Evolutionary conservation across 1,284 basidiomycete species (phyloP), one percentile per base, ranked within the genome.

Genomic region (Cutaneotrichosporon dermatis): DNA sequence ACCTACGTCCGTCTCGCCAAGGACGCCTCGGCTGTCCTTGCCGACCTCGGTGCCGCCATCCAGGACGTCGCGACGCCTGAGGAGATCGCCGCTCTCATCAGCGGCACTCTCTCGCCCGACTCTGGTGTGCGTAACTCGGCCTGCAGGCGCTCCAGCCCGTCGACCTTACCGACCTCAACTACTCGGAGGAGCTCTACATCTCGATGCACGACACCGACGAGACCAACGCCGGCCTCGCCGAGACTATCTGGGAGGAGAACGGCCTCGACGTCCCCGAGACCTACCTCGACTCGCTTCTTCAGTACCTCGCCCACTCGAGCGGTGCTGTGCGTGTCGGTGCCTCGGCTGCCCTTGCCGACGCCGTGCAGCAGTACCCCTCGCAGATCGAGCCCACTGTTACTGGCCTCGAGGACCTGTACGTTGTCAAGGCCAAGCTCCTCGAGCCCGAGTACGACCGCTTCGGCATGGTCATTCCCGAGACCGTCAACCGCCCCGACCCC

Each of bases 161-260:
- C 67, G 96, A 99, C 79, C 76, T 99, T 46, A 99, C 94, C 0
- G 94, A 98, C 55, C 76, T 92, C 45, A 93, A 95, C 63, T 99
- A 93, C 88, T 90, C 88, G 6, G 84, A 89, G 1, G 87, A 91
- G 73, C 78, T 99, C 0, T 93, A 91, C 86, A 84, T 98, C 42
- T 89, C 90, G 3, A 88, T 85, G 62, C 92, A 98, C 69, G 96
- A 99, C 64, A 84, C 85, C 6, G 95, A 99, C 72, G 90, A 92
- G 66, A 90, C 95, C 71, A 97, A 96, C 66, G 86, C 87, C 0
- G 82, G 88, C 48, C 80, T 98, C 43, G 94, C 94, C 7, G 80
- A 81, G 35, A 86, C 88, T 68, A 76, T 93, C 10, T 99, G 94
- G 95, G 93, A 96, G 60, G 96, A 99, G 69, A 99, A 99, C 68